These are phyloP conservation scores for Mycena leptocephala DNA, from an alignment of 768 basidiomycete genomes.

Conservation along the genomic window DNA sequence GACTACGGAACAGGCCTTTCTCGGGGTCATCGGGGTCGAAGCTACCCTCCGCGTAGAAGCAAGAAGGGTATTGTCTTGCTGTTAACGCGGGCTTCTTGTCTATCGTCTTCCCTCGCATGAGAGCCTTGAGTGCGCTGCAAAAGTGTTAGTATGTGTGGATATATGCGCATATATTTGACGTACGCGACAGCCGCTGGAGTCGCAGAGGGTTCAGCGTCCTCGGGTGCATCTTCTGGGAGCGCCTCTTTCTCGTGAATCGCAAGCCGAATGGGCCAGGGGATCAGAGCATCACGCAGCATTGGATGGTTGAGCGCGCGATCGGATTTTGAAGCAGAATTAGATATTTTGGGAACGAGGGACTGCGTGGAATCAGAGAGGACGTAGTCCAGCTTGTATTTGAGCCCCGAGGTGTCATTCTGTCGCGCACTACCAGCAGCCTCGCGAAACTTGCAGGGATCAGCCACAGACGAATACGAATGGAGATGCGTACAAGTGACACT, in stretches of 20 bases:
- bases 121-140: too few species aligned
- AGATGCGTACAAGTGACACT: not conserved
- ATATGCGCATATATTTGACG: too few species aligned
- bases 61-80: too few species aligned
- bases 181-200: too few species aligned
- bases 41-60: too few species aligned
- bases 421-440: not conserved
- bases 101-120: too few species aligned
- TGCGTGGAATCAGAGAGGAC: not conserved
- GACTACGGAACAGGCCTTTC: not conserved
- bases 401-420: not conserved
- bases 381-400: not conserved
- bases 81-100: too few species aligned
- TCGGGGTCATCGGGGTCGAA: not conserved
- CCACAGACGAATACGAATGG: not conserved
- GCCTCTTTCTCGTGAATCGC: not conserved
- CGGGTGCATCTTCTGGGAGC: too few species aligned
- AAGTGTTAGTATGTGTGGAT: too few species aligned
- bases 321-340: not conserved
- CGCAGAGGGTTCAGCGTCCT: too few species aligned
- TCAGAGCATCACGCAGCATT: not conserved
- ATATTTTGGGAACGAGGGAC: not conserved
- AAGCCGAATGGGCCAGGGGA: not conserved
- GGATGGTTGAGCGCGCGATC: not conserved
- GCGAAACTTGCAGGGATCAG: not conserved